Evolutionary conservation across 169 alveolate genomes (phyloP).

Genomic region (Eimeria brunetti): DNA sequence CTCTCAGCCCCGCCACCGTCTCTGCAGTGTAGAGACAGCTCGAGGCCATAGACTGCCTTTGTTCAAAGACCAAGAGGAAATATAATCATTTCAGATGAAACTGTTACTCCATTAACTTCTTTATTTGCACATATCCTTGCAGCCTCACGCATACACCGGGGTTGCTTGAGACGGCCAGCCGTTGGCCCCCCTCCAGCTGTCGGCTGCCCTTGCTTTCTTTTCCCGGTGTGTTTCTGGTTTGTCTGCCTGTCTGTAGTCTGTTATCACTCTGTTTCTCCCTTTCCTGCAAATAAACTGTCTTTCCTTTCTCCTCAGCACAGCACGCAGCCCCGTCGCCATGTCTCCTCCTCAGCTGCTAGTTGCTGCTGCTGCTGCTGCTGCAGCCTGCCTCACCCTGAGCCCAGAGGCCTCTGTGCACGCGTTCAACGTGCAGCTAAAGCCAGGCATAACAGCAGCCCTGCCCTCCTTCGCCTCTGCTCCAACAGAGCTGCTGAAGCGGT

Average conservation of each 20-base stretch:
- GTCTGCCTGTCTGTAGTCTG: background rate
- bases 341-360: background rate
- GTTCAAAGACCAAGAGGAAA: background rate
- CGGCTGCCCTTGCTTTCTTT: background rate
- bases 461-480: background rate
- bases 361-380: conserved; percentile 24
- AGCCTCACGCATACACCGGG: background rate
- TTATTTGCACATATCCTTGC: background rate
- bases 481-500: background rate
- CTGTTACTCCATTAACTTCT: background rate
- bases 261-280: background rate
- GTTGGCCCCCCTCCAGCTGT: conserved; percentile 7
- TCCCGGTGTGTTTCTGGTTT: background rate
- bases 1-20: conserved; percentile 47
- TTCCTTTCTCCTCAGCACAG: background rate
- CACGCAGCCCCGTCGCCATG: background rate
- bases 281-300: background rate
- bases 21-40: background rate
- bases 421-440: conserved; percentile 14
- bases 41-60: background rate
- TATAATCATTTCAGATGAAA: background rate
- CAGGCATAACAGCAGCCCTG: background rate
- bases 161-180: background rate
- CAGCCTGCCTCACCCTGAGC: background rate
- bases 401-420: conserved; percentile 35